Evolutionary conservation across 163 green algal genomes (phyloP), one percentile per base, ranked within the genome.

Genomic region (Prototheca cutis): DNA sequence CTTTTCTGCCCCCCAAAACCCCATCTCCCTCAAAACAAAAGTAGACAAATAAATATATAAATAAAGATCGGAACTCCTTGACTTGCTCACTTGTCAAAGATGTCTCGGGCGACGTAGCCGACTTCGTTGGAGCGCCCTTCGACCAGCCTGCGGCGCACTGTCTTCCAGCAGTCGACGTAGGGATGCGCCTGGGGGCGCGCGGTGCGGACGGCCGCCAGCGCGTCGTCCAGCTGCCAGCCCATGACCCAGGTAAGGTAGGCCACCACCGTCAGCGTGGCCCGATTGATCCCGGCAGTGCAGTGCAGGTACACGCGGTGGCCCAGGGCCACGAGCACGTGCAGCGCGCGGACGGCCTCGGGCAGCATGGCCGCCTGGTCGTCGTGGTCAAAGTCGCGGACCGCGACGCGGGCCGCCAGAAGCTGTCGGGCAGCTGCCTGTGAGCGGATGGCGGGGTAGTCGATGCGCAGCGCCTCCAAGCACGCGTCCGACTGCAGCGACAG

Each of bases 241-340:
- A 82, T 63, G n/a, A 85, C 71, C 52, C 84, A 88, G 10, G 83
- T 90, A 21, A 88, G 67, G 65, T 88, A 88, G 10, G 75, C 77
- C 8, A 90, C 59, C 6, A 81, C 74, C 3, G 77, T 82, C 21
- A 90, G 75, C 4, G 75, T 78, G 24, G 83, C 83, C 13, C 83
- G 71, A 62, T 90, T 90, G 75, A 90, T 90, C 18, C 83, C 83
- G 29, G 83, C 83, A 18, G 83, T 91, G 72, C 83, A 91, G 71
- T 91, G 83, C 40, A 88, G 76, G 70, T 91, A 91, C 53, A 83
- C 76, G 15, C 57, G 58, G 53, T 74, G 79, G 24, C 75, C 81
- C 23, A 71, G 58, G 25, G 68, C 48, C 6, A 80, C n/a, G 8
- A 89, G 74, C 59, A 75, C 17, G 47, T 68, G 60, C 32, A 90